Evolutionary conservation across 1,284 basidiomycete genomes (phyloP), one percentile per base, ranked within the genome.

Genomic region (Sporisorium reilianum): DNA sequence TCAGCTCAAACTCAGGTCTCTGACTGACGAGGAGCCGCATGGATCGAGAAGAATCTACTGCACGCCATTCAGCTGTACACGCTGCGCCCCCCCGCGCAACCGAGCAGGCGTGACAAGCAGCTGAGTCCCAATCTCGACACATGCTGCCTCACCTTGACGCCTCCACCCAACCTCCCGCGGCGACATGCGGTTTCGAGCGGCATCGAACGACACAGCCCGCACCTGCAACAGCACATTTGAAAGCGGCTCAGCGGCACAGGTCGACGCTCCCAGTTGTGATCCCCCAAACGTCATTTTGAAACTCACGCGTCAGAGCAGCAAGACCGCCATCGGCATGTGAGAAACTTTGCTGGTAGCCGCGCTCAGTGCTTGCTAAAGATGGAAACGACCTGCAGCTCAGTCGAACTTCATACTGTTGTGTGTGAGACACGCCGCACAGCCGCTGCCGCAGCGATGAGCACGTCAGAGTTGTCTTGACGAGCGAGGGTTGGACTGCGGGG

Each of bases 41-140:
- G 20, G 51, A 62, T 61, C 58, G 58, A 67, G 54, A 61, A 61
- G 26, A 34, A 28, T 48, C 62, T 23, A 42, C 28, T 5, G 28
- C 5, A 9, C 30, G 11, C 28, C 25, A 16, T 34, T 49, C 16
- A 12, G 34, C 34, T 34, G 18, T 34, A 28, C 48, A 36, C n/a
- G 28, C 11, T 20, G 26, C 7, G 18, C 20, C 9, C 16, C 7
- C 18, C 38, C 38, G 34, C 22, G 34, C 34, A 51, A 38, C 36
- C 32, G 50, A 36, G 22, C 34, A 38, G 34, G 28, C 16, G 28
- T 46, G 45, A 26, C 46, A 30, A 20, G 23, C 23, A 12, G 46
- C 25, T 48, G 46, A 48, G 23, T 23, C 23, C 42, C 42, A 45
- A 20, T 16, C 23, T 5, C 42, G 23, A 28, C 30, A 30, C 11